A percentile compares a stretch with the other conserved stretches of the same genome.
These are phyloP conservation scores for Paulownia fortunei DNA, from an alignment of 257 asterid species.

Conservation along the genomic window DNA sequence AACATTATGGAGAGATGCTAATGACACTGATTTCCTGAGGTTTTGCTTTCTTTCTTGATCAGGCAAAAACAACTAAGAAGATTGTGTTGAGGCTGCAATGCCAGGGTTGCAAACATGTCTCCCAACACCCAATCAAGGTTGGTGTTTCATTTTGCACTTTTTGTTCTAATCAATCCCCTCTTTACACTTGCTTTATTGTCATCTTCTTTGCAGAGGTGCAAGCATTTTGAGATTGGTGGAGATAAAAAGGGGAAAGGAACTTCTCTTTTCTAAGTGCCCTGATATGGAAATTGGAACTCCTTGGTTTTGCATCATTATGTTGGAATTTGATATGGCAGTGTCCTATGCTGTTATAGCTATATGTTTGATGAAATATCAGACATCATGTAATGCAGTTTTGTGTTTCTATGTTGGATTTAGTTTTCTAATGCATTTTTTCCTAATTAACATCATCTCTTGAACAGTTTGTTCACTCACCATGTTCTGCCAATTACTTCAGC, in stretches of 20 bases:
- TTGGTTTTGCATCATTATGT: neutral
- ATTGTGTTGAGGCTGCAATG: conserved; percentile 40
- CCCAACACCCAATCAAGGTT: conserved; percentile 42
- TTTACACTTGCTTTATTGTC: neutral
- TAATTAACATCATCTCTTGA: neutral
- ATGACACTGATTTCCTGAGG: neutral
- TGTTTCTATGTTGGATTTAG: neutral
- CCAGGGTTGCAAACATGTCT: conserved; percentile 43
- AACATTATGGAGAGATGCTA: neutral
- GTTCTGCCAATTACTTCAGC: no score
- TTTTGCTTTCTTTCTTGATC: neutral
- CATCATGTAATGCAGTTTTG: conserved; percentile 22
- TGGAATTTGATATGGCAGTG: neutral
- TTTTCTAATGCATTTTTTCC: neutral
- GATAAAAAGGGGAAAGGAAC: conserved; percentile 36
- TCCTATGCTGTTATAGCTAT: conserved; percentile 18
- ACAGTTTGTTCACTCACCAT: neutral
- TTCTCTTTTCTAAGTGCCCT: conserved; percentile 28
- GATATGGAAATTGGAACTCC: neutral
- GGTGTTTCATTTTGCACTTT: neutral
- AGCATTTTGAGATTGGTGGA: conserved; percentile 39
- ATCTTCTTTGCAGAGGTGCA: conserved; percentile 28
- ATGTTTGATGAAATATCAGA: conserved; percentile 18
- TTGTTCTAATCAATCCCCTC: neutral
- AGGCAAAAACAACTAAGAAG: conserved; percentile 39